Percentiles rank a stretch among this genome's conserved stretches.
Conservation (phyloP, 305 asterid genomes). For the Fraxinus baroniana region DNA sequence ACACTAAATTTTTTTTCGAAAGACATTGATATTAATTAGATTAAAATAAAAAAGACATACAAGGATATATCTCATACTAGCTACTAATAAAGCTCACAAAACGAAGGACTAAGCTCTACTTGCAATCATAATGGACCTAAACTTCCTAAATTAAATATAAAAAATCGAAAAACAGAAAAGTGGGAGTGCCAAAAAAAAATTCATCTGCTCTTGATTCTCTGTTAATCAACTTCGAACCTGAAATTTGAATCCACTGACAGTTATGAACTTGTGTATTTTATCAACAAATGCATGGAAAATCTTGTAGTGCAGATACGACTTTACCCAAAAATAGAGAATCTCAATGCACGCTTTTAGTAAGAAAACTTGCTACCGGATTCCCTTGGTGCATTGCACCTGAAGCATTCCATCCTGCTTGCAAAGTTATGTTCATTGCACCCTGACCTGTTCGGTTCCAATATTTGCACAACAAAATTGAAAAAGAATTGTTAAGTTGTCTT, state of each 20-base stretch:
- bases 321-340: conserved; percentile 68
- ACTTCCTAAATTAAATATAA: conserved; percentile 32
- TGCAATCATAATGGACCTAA: conserved; percentile 35
- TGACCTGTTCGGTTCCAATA: conserved; percentile 38
- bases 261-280: neutral
- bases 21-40: conserved; percentile 47
- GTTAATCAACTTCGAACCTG: conserved; percentile 44
- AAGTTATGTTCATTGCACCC: conserved; percentile 98
- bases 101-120: conserved; percentile 36
- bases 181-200: conserved; percentile 32
- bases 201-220: conserved; percentile 47
- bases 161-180: conserved; percentile 25
- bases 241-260: neutral
- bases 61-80: neutral
- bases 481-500: neutral
- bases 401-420: conserved; percentile 95
- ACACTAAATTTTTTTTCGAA: neutral
- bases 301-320: neutral
- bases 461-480: neutral
- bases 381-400: conserved; percentile 96
- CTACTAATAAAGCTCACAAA: conserved; percentile 23
- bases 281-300: neutral
- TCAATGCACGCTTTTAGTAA: conserved; percentile 34
- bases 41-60: conserved; percentile 40
- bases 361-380: conserved; percentile 65